Percentiles rank a stretch among this genome's conserved stretches.
Conservation (phyloP, 768 basidiomycete genomes). For the Candolleomyces aberdarensis region DNA sequence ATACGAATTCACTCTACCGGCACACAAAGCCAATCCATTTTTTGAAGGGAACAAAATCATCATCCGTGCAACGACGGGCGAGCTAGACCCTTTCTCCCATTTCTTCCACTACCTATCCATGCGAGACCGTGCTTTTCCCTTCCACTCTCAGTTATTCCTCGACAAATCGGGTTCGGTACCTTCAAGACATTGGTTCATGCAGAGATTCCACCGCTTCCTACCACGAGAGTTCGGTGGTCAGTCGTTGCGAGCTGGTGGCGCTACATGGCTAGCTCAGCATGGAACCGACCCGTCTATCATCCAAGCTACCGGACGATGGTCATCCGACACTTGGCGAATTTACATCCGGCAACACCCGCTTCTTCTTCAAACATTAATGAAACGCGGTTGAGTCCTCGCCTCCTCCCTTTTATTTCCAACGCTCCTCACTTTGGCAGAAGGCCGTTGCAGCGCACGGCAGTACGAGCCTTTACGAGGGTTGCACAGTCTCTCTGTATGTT, state of each 20-base stretch:
- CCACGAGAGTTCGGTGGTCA: conserved; percentile 27
- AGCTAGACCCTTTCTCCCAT: conserved; percentile 14
- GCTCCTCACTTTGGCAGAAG: no score
- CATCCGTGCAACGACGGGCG: neutral
- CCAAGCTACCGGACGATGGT: conserved; percentile 37
- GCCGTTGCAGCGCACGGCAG: no score
- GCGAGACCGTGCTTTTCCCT: conserved; percentile 20
- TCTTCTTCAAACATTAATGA: no score
- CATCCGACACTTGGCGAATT: conserved; percentile 29
- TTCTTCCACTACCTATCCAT: conserved; percentile 16
- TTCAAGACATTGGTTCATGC: conserved; percentile 31
- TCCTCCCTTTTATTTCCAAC: no score
- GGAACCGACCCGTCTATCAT: conserved; percentile 29
- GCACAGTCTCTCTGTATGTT: no score
- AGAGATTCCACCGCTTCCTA: conserved; percentile 14
- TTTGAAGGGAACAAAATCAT: conserved; percentile 23
- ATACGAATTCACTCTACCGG: conserved; percentile 16
- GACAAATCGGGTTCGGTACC: conserved; percentile 26
- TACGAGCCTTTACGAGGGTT: no score
- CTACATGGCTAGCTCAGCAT: conserved; percentile 31
- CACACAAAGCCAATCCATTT: conserved; percentile 29
- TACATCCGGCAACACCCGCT: conserved; percentile 40
- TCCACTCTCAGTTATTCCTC: conserved; percentile 31
- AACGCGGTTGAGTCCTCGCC: no score
- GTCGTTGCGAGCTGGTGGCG: conserved; percentile 38